Evolutionary conservation across 2,329 filamentous ascomycete genomes (phyloP).

Genomic region (Bipolaris sorokiniana): DNA sequence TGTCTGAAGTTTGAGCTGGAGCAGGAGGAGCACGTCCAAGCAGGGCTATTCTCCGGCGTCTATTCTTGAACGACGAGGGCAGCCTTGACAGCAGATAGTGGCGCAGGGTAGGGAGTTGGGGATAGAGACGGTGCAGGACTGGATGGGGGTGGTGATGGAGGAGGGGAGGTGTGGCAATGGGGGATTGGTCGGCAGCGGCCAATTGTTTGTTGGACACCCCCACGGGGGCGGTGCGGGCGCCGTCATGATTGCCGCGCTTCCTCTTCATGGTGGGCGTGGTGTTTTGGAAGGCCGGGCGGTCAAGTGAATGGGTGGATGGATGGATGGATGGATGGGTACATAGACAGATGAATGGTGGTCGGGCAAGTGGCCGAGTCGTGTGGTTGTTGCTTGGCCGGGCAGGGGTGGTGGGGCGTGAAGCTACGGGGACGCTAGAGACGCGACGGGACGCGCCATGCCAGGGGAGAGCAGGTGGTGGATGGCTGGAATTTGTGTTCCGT

Average conservation of each 20-base stretch:
- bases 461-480: not conserved
- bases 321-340: not conserved
- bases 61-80: constrained; percentile 66
- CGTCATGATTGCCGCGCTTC: not conserved
- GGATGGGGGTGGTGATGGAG: constrained; percentile 57
- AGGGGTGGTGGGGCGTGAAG: not conserved
- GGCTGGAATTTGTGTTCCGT: not conserved
- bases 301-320: not conserved
- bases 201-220: constrained; percentile 34
- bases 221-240: not conserved
- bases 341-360: not conserved
- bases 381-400: constrained; percentile 2
- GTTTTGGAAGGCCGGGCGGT: not conserved
- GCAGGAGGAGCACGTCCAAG: constrained; percentile 25
- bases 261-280: not conserved
- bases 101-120: constrained; percentile 69
- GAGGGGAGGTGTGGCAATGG: constrained; percentile 34
- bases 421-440: constrained; percentile 5
- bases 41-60: constrained; percentile 55
- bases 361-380: not conserved
- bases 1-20: constrained; percentile 14
- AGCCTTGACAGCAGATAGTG: constrained; percentile 72
- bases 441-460: constrained; percentile 5
- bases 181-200: constrained; percentile 38
- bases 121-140: constrained; percentile 73